Base-by-base conservation (phyloP, 306 rosid species). In the Sphenostylis stenocarpa region DNA sequence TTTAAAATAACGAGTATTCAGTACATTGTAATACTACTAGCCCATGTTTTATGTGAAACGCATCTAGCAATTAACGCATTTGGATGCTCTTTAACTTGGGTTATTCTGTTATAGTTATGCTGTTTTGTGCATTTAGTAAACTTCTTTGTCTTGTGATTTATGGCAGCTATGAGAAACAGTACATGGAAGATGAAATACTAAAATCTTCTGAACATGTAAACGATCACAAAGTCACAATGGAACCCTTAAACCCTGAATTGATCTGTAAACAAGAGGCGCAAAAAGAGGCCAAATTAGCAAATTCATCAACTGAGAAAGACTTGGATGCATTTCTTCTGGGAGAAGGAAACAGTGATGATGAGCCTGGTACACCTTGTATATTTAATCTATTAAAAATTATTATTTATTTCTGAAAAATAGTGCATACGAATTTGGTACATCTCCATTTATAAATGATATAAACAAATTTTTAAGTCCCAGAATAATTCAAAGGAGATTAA, bases 241-340 rank as follows among this genome's bases (percentile, higher is more conserved):
- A 82, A 79, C 56, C 87, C 53, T n/a, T 60, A 34, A 67, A 82
- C 63, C 60, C 70, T 74, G 93, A 65, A 86, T 55, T 51, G 56
- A 79, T 73, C 58, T 84, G 80, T 65, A 82, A 74, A 67, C 81
- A 77, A 57, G 81, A 78, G 68, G 82, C 67, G 19, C 82, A 70
- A 33, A 78, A 71, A 65, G 77, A 74, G 41, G 72, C 57, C 70
- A 84, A 70, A 70, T 39, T 83, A 58, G 51, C 88, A 76, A 77
- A 70, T 55, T 72, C 88, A 66, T 48, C 85, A 41, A 75, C 78
- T n/a, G 91, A 87, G 52, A 84, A 84, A 72, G 96, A 92, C 78
- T 84, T 88, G 84, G 93, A 92, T 85, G 80, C 14, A 52, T 90
- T 88, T 81, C 96, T 90, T 70, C 77, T 88, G 62, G 91, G 93